Evolutionary conservation across 1,139 yeast species (phyloP).

Genomic region (Zygosaccharomyces sapae): DNA sequence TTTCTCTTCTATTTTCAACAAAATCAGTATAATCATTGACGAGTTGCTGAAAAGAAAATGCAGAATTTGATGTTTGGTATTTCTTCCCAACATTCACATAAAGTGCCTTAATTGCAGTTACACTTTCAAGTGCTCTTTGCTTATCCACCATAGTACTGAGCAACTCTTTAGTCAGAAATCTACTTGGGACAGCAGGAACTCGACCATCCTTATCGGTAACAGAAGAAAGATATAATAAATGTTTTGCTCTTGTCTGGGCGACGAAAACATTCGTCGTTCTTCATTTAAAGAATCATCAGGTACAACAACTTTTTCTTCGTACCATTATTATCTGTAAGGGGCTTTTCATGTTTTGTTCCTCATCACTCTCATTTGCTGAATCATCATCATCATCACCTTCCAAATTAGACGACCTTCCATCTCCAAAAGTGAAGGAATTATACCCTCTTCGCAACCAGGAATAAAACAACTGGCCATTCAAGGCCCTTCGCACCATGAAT

Average conservation of each 20-base stretch:
- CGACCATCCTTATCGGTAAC: constrained; percentile 24
- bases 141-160: constrained; percentile 28
- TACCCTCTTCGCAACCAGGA: constrained; percentile 62
- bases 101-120: constrained; percentile 22
- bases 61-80: constrained; percentile 12
- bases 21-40: constrained; percentile 31
- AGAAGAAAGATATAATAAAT: constrained; percentile 39
- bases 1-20: constrained; percentile 28
- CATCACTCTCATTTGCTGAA: constrained; percentile 21
- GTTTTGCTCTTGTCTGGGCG: constrained; percentile 79
- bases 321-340: constrained; percentile 12
- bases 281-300: constrained; percentile 46
- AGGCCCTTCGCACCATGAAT: constrained; percentile 91
- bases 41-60: constrained; percentile 28
- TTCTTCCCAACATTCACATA: constrained; percentile 21
- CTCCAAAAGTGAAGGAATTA: constrained; percentile 52
- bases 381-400: constrained; percentile 42
- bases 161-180: constrained; percentile 32
- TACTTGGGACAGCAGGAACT: constrained; percentile 28
- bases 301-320: constrained; percentile 19
- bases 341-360: constrained; percentile 21
- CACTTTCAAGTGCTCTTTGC: constrained; percentile 27
- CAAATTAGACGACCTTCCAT: constrained; percentile 38
- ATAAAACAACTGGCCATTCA: constrained; percentile 94
- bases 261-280: constrained; percentile 85